phyloP scores from a whole-genome alignment of 345 rosid genomes.

The Linum lewisii region DNA sequence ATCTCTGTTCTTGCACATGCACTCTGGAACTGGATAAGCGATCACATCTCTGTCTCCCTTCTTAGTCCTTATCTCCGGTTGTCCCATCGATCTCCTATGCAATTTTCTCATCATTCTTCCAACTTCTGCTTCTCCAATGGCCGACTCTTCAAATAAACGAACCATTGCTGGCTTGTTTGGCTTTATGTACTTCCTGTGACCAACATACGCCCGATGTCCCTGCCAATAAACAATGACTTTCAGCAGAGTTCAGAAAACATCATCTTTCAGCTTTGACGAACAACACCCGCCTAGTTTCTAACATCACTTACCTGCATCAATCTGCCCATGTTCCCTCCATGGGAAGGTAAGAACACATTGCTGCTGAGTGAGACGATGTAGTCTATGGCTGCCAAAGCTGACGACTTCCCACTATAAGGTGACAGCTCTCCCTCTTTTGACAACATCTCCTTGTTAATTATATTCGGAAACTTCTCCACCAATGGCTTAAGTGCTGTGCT shows the following conservation, averaged over 20 bases:
- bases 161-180: slow-evolving; percentile 63
- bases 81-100: slow-evolving; percentile 50
- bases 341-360: slow-evolving; percentile 66
- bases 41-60: slow-evolving; percentile 51
- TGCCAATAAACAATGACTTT: too few relatives aligned
- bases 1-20: slow-evolving; percentile 47
- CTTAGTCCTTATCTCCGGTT: slow-evolving; percentile 43
- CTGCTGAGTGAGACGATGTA: slow-evolving; percentile 63
- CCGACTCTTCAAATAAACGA: slow-evolving; percentile 43
- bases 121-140: slow-evolving; percentile 42
- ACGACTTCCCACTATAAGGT: slow-evolving; percentile 44
- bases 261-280: too few relatives aligned
- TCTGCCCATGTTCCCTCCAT: slow-evolving; percentile 84
- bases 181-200: slow-evolving; percentile 58
- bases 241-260: too few relatives aligned
- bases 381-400: slow-evolving; percentile 65
- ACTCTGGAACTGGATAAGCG: slow-evolving; percentile 63
- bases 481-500: slow-evolving; percentile 48
- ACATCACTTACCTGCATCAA: slow-evolving; percentile 42
- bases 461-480: slow-evolving; percentile 34
- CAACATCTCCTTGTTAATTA: slow-evolving; percentile 48
- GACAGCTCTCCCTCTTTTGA: slow-evolving; percentile 48
- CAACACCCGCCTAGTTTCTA: too few relatives aligned
- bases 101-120: slow-evolving; percentile 36
- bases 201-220: slow-evolving; percentile 34